These are phyloP conservation scores for Pholiota adiposa DNA, from an alignment of 1,284 basidiomycete genomes.

Conservation along the genomic window DNA sequence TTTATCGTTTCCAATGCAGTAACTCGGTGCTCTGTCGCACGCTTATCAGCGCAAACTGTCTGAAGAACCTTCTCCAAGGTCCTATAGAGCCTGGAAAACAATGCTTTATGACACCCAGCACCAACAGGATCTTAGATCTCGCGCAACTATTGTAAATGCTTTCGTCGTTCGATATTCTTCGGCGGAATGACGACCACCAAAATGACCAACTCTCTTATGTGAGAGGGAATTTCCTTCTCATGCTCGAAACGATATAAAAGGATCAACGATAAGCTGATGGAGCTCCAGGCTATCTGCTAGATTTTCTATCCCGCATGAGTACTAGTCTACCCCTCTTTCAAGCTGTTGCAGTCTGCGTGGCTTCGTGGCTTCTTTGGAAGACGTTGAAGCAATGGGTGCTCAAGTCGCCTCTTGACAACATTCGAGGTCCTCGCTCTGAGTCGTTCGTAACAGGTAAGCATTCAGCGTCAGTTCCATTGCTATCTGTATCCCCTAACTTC, in stretches of 20 bases:
- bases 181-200: neutral
- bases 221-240: neutral
- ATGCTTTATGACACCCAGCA: neutral
- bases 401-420: slow-evolving; percentile 7
- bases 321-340: neutral
- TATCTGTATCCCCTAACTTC: neutral
- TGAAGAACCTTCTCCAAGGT: neutral
- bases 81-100: neutral
- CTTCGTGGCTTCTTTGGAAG: slow-evolving; percentile 2
- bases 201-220: neutral
- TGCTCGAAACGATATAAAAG: neutral
- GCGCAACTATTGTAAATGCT: too few relatives aligned
- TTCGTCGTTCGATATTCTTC: neutral
- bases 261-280: neutral
- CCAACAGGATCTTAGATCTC: neutral
- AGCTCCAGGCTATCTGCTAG: neutral
- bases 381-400: neutral
- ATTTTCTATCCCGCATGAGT: neutral
- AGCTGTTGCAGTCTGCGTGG: neutral
- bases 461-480: too few relatives aligned
- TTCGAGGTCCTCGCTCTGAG: slow-evolving; percentile 6
- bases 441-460: slow-evolving; percentile 22
- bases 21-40: neutral
- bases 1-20: neutral
- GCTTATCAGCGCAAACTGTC: neutral